Evolutionary conservation across 345 rosid genomes (phyloP).

Genomic region (Dipteronia sinensis): DNA sequence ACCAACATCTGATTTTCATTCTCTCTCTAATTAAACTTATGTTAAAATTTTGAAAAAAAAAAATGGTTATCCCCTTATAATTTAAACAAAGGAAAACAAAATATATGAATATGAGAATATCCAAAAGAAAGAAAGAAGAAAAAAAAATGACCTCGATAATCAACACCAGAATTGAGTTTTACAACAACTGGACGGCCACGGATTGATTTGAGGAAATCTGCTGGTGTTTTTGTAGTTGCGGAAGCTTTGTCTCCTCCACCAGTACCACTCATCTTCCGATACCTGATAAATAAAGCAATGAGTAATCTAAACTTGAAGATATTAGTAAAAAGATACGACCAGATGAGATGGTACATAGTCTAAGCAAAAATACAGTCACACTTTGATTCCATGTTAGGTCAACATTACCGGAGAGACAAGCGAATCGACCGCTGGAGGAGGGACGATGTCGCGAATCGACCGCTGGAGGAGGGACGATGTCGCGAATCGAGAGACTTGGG

Average conservation of each 20-base stretch:
- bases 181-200: conserved; percentile 96
- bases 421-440: no score
- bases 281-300: background rate
- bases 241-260: conserved; percentile 52
- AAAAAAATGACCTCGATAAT: conserved; percentile 59
- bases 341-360: background rate
- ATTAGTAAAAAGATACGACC: background rate
- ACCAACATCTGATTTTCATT: no score
- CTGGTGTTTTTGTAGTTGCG: conserved; percentile 62
- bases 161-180: conserved; percentile 90
- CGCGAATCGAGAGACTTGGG: no score
- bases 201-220: conserved; percentile 91
- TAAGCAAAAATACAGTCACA: background rate
- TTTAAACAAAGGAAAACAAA: background rate
- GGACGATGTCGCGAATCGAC: no score
- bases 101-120: no score
- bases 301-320: background rate
- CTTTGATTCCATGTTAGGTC: background rate
- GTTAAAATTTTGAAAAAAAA: no score
- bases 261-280: conserved; percentile 52
- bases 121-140: no score
- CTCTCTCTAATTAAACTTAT: no score
- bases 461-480: no score
- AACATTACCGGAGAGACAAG: background rate
- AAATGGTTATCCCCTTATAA: no score